These are phyloP conservation scores for Diaporthe vexans DNA, from an alignment of 2,329 filamentous ascomycete genomes.

Conservation along the genomic window DNA sequence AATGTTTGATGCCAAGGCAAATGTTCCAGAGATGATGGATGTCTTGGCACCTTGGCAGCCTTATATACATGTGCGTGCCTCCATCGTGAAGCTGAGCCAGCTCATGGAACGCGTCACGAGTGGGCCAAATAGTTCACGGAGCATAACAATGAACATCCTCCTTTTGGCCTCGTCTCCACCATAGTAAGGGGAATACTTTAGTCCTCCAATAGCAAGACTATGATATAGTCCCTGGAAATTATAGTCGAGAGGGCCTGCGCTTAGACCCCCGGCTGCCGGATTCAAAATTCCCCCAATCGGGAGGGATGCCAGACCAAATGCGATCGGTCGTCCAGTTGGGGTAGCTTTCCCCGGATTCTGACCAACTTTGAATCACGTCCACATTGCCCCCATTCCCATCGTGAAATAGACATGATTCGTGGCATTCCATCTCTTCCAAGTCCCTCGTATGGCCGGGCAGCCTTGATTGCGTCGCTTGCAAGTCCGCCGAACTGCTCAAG, in stretches of 20 bases:
- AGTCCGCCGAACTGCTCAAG: background rate
- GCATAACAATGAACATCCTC: background rate
- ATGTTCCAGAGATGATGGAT: background rate
- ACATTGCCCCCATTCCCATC: background rate
- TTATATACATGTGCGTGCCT: slow-evolving; percentile 17
- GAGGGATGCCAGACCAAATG: background rate
- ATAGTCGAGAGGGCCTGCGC: background rate
- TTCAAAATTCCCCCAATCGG: slow-evolving; percentile 25
- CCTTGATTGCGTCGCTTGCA: background rate
- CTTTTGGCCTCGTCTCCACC: background rate
- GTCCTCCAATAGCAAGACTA: slow-evolving; percentile 29
- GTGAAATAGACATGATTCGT: background rate
- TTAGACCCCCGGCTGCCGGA: background rate
- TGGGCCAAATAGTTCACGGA: background rate
- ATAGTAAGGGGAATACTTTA: slow-evolving; percentile 7
- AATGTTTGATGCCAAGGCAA: slow-evolving; percentile 27
- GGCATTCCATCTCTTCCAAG: background rate
- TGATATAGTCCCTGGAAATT: background rate
- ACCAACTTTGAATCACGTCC: background rate
- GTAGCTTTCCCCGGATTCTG: background rate
- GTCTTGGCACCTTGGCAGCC: slow-evolving; percentile 31
- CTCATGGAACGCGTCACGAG: background rate
- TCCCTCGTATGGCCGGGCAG: too few species aligned
- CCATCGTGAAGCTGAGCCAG: background rate
- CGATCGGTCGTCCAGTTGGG: background rate